phyloP scores from a whole-genome alignment of 2,329 filamentous ascomycete genomes.

The Paraconiothyrium brasiliense region DNA sequence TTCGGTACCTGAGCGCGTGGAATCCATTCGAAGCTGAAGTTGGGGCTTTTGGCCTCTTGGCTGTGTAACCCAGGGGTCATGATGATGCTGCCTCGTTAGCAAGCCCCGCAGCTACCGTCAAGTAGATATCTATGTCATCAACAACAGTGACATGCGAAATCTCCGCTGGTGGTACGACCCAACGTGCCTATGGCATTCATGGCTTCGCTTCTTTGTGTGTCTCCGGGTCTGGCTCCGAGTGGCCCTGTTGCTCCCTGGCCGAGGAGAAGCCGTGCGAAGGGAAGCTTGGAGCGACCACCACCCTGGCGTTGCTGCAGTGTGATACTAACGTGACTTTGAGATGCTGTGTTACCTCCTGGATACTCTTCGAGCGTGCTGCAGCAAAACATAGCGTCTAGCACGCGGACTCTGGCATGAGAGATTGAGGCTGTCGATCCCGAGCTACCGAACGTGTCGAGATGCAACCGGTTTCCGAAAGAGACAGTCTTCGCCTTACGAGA shows the following conservation, averaged over 20 bases:
- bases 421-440: conserved; percentile 17
- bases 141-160: conserved; percentile 9
- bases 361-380: conserved; percentile 18
- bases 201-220: conserved; percentile 15
- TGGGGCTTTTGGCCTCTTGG: conserved; percentile 25
- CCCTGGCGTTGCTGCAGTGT: conserved; percentile 25
- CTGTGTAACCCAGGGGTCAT: conserved; percentile 36
- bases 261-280: conserved; percentile 16
- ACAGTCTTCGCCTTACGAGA: conserved; percentile 22
- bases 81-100: conserved; percentile 1
- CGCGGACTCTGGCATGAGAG: conserved; percentile 14
- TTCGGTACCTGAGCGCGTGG: conserved; percentile 6
- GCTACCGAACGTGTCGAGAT: conserved; percentile 21
- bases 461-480: conserved; percentile 24
- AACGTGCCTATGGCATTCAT: conserved; percentile 10
- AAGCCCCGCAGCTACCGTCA: not conserved
- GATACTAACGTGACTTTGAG: conserved; percentile 30
- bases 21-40: conserved; percentile 7
- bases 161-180: conserved; percentile 15
- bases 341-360: conserved; percentile 32
- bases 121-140: conserved; percentile 4
- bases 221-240: conserved; percentile 24
- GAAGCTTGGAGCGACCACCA: conserved; percentile 9
- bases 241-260: conserved; percentile 20
- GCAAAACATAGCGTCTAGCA: conserved; percentile 6